Evolutionary conservation across 306 rosid species (phyloP).

Genomic region (Lathyrus oleraceus): DNA sequence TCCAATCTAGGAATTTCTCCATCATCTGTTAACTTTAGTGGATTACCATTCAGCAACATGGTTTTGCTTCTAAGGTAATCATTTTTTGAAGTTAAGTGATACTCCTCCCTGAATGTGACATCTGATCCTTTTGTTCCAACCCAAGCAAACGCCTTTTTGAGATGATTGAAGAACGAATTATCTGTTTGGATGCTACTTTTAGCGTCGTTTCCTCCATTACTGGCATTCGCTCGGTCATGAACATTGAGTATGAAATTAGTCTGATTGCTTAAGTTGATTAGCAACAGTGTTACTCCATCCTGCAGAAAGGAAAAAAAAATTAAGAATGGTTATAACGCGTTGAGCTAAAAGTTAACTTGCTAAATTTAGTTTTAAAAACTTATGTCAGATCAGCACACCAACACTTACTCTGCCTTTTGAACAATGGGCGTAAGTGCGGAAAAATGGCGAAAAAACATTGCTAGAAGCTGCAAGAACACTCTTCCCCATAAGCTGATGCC

Average conservation of each 20-base stretch:
- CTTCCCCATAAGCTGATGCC: conserved; percentile 92
- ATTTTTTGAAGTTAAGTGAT: conserved; percentile 67
- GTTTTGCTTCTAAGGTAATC: conserved; percentile 59
- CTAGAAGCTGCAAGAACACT: conserved; percentile 58
- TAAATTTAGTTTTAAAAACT: not conserved
- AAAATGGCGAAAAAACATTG: conserved; percentile 54
- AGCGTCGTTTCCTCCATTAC: conserved; percentile 19
- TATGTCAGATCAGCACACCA: conserved; percentile 21
- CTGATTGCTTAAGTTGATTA: conserved; percentile 83
- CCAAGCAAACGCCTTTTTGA: conserved; percentile 80
- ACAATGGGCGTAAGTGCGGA: conserved; percentile 91
- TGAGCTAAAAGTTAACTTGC: not conserved
- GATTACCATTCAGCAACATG: conserved; percentile 70
- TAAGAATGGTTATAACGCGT: not conserved
- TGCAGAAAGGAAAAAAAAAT: conserved; percentile 43
- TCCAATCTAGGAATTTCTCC: conserved; percentile 69
- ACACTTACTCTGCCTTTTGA: conserved; percentile 70
- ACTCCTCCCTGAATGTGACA: conserved; percentile 72
- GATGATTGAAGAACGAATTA: conserved; percentile 40
- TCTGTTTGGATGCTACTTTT: conserved; percentile 32
- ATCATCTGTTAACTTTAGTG: conserved; percentile 56
- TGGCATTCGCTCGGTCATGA: conserved; percentile 37
- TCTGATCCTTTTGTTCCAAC: conserved; percentile 71
- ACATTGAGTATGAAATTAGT: conserved; percentile 53
- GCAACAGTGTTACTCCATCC: conserved; percentile 72